phyloP scores from a whole-genome alignment of 331 rosid species.

The Prunus yedoensis region DNA sequence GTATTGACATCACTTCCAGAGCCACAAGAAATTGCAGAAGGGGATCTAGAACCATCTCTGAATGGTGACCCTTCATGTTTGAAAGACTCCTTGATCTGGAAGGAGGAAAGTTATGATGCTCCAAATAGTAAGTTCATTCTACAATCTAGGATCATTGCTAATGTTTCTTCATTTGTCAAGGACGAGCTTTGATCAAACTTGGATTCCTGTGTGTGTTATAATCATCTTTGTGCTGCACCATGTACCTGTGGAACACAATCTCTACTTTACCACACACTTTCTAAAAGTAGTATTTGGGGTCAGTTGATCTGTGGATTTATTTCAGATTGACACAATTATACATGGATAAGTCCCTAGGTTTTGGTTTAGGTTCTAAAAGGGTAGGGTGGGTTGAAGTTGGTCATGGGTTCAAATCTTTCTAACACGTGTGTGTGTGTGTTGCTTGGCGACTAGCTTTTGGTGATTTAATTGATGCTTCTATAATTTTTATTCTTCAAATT shows the following conservation, averaged over 20 bases:
- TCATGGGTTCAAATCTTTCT: neutral
- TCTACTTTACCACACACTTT: neutral
- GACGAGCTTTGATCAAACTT: constrained; percentile 6
- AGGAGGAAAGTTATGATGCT: constrained; percentile 67
- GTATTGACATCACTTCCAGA: constrained; percentile 33
- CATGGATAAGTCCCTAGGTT: constrained; percentile 3
- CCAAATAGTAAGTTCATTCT: constrained; percentile 69
- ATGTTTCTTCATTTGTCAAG: constrained; percentile 15
- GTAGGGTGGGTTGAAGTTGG: neutral
- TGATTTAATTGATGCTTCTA: constrained; percentile 4
- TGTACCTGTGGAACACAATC: neutral
- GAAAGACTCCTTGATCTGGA: constrained; percentile 49
- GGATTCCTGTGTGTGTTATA: neutral
- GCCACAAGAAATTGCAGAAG: constrained; percentile 23
- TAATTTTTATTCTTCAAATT: constrained; percentile 3
- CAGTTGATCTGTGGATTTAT: neutral
- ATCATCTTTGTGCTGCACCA: neutral
- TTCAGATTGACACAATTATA: neutral
- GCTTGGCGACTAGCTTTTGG: constrained; percentile 12
- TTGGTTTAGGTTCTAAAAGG: neutral
- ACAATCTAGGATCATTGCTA: constrained; percentile 7
- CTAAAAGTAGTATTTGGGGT: neutral
- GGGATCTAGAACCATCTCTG: constrained; percentile 39
- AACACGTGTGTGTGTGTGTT: constrained; percentile 17
- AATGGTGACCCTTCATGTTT: constrained; percentile 39